Base-by-base conservation (phyloP, 331 rosid species). In the Phaseolus coccineus region DNA sequence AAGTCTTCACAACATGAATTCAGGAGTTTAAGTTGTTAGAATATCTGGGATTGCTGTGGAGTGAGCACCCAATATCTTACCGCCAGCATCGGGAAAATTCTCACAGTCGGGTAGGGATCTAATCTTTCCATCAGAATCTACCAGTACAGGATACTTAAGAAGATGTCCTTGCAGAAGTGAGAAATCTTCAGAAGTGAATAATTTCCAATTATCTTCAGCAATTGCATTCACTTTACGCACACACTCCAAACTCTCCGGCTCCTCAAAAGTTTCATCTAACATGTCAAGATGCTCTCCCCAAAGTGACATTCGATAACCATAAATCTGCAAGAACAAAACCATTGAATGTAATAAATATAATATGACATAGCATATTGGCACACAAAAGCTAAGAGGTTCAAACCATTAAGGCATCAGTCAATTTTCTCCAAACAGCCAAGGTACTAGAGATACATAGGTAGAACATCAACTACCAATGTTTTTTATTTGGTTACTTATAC, bases 231-330 rank as follows among this genome's bases (percentile, higher is more conserved):
- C 94, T 81, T 12, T 82, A 69, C 64, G 85, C 67, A 93, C 93
- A 63, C 98, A 91, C 64, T 93, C 90, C 84, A 91, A 80, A 66
- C 85, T 91, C 84, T 71, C 93, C 4, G 99, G 91, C 63, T 93
- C 93, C 65, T 84, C 51, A 48, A 89, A 93, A 76, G 83, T 73
- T 22, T 80, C 28, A 31, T 87, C 90, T 31, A 83, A 22, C 84
- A 7, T 35, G 46, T 80, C 99, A 39, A 96, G 92, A 87, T 96
- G 99, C 81, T 96, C 98, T 2, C 84, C 80, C 99, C 98, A 93
- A 39, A 96, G 87, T 13, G 99, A 96, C 94, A 78, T 91, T 87
- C 99, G 85, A 81, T 93, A 91, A 53, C 99, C 99, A 78, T 89
- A 96, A 48, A 96, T 82, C 99, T 96, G 89, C 83, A 80, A 56